These are phyloP conservation scores for Fusarium cyanostomum DNA, from an alignment of 2,329 filamentous ascomycete genomes.

Conservation along the genomic window DNA sequence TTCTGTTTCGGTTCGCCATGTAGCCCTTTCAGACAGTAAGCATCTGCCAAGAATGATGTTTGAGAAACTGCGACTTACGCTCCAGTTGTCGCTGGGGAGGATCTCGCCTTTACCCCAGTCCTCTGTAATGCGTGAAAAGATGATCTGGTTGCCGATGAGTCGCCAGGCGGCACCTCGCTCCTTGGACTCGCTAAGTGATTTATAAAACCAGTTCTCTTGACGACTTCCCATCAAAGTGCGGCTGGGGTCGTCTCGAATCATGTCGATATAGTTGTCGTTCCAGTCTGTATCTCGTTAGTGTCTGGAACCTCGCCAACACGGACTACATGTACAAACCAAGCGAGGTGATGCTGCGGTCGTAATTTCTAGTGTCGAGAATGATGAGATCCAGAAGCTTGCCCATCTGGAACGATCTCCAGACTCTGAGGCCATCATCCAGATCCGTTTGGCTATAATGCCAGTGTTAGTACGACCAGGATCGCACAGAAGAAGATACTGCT, in stretches of 20 bases:
- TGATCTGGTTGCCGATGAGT: conserved; percentile 74
- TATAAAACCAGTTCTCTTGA: conserved; percentile 81
- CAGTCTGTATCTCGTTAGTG: neutral
- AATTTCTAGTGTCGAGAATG: conserved; percentile 75
- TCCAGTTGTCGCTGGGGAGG: conserved; percentile 45
- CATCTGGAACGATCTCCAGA: conserved; percentile 74
- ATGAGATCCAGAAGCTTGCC: conserved; percentile 73
- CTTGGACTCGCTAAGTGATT: conserved; percentile 64
- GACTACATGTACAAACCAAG: conserved; percentile 39
- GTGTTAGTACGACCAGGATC: neutral
- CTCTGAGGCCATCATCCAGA: conserved; percentile 72
- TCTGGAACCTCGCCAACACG: neutral
- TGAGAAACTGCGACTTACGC: conserved; percentile 2
- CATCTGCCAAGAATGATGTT: fast-evolving
- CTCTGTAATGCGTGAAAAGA: conserved; percentile 66
- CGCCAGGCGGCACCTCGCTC: conserved; percentile 75
- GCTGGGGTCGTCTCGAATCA: conserved; percentile 71
- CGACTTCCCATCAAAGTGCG: conserved; percentile 75
- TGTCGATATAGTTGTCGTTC: conserved; percentile 27
- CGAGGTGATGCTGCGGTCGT: conserved; percentile 71
- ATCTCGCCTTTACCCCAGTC: conserved; percentile 45
- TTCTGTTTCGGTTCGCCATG: conserved; percentile 75
- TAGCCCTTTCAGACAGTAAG: conserved; percentile 59
- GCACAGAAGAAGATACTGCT: conserved; percentile 50
- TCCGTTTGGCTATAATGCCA: conserved; percentile 17